Conservation (phyloP, 2,329 filamentous ascomycete genomes). For the Alternaria burnsii region DNA sequence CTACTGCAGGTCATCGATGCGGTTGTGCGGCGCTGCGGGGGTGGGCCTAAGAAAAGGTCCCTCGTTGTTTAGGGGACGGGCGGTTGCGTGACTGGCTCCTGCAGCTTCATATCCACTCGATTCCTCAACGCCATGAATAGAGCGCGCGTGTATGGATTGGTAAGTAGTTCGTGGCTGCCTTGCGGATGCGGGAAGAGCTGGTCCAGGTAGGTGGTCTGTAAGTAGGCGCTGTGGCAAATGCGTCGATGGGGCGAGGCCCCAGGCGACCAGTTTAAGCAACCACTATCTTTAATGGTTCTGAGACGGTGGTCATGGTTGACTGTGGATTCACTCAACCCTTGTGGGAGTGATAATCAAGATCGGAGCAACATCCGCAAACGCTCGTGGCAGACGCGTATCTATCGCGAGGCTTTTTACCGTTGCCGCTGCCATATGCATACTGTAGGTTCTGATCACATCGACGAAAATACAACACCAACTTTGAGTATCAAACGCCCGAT, state of each 20-base stretch:
- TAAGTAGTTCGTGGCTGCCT: constrained; percentile 1
- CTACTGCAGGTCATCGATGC: constrained; percentile 24
- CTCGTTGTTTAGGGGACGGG: constrained; percentile 7
- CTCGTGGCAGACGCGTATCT: constrained; percentile 13
- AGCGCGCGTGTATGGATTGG: background rate
- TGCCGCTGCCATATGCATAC: background rate
- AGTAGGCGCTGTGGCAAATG: constrained; percentile 21
- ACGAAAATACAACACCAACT: background rate
- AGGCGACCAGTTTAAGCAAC: constrained; percentile 2
- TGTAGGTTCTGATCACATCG: background rate
- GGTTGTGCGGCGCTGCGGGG: constrained; percentile 14
- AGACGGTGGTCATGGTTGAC: background rate
- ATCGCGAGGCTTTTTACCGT: constrained; percentile 2
- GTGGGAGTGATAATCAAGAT: background rate
- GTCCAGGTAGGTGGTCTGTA: background rate
- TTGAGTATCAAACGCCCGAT: background rate
- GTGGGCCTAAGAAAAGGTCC: constrained; percentile 20
- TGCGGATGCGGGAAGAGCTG: background rate
- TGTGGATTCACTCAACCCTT: background rate
- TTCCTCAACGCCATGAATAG: constrained; percentile 6
- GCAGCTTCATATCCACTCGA: background rate
- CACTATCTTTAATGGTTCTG: constrained; percentile 2
- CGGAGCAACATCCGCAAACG: constrained; percentile 11
- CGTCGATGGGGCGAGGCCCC: constrained; percentile 11
- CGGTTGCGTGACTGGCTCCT: constrained; percentile 11